phyloP scores from a whole-genome alignment of 1,284 basidiomycete species.

The Apiotrichum sp. region DNA sequence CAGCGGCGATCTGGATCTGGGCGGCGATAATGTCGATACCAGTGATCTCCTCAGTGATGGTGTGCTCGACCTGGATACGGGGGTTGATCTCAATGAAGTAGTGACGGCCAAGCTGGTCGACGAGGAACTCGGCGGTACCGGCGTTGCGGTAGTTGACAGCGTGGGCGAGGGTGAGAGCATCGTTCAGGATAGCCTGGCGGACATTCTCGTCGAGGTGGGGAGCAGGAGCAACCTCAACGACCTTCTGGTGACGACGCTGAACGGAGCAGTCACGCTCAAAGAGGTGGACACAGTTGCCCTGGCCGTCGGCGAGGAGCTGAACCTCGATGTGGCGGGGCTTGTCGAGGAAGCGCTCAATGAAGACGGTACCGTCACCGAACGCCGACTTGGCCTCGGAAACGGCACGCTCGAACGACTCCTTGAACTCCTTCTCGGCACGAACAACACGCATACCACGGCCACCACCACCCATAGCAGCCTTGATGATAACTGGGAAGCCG shows the following conservation, averaged over 20 bases:
- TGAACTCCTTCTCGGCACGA: conserved; percentile 82
- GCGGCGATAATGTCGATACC: conserved; percentile 98
- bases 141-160: conserved; percentile 93
- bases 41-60: conserved; percentile 97
- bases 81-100: conserved; percentile 99
- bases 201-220: conserved; percentile 87
- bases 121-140: conserved; percentile 94
- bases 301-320: conserved; percentile 82
- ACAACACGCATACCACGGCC: conserved; percentile 99
- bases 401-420: conserved; percentile 84
- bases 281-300: conserved; percentile 91
- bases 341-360: conserved; percentile 96
- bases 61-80: conserved; percentile 97
- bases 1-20: conserved; percentile 97
- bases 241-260: conserved; percentile 95
- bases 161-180: conserved; percentile 91
- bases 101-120: conserved; percentile 89
- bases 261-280: conserved; percentile 99
- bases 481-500: conserved; percentile 96
- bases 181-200: conserved; percentile 75
- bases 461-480: conserved; percentile 97
- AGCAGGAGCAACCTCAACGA: conserved; percentile 97
- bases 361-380: conserved; percentile 97
- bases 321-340: conserved; percentile 96
- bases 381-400: conserved; percentile 92